Base-by-base conservation (phyloP, 768 basidiomycete genomes). In the Leccinum truebloodii region DNA sequence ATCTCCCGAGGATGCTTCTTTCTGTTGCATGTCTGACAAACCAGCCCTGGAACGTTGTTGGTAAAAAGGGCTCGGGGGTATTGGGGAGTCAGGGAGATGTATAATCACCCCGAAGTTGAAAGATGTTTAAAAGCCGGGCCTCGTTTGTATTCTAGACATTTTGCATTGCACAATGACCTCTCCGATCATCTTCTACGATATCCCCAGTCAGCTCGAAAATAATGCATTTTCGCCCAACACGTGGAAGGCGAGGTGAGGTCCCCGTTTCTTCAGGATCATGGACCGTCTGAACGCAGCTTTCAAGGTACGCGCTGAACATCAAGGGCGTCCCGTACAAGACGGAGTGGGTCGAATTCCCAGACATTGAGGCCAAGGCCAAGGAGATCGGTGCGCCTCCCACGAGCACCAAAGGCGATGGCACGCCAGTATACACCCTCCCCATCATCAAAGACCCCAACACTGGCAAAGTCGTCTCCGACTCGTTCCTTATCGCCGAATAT, bases 221-320 rank as follows among this genome's bases (percentile, higher is more conserved):
- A 70, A 65, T 4, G 71, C 75, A 8, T 82, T 78, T 76, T 79
- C 79, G 5, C 77, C 80, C 7, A 83, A 81, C 59, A 77, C 79
- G 34, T 80, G 77, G 78, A 81, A 79, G 66, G 69, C 71, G 12
- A 65, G 82, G 82, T 78, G 49, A 54, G 71, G 7, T 26, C 10
- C n/a, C 6, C 4, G 13, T 52, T 8, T 44, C 28, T 44, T 44
- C 41, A 20, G 10, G 13, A 10, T 3, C 6, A 28, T 12, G 6
- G 34, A 22, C 18, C 7, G 16, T 24, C 53, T 62, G 20, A 58
- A 26, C 6, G 2, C 50, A 8, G 22, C 39, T 20, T 24, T 13
- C 8, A 52, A 79, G 77, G 60, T 74, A 69, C 57, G 74, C 75
- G 7, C 64, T 80, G 55, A 79, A 80, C 60, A 70, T 74, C 69